Base-by-base conservation (phyloP, 2,329 filamentous ascomycete species). In the Cercospora sp. region DNA sequence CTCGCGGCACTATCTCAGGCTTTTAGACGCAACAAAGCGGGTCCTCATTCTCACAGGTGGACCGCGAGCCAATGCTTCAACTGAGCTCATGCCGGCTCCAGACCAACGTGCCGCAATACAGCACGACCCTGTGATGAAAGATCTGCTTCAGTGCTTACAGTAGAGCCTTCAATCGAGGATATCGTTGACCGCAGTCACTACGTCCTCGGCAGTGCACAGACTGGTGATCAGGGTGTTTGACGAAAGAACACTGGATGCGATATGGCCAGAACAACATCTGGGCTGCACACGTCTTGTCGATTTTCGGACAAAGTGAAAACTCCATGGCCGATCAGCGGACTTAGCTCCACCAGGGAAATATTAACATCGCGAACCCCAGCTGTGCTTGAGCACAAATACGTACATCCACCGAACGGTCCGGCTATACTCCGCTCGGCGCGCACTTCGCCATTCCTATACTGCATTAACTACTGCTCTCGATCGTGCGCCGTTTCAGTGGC, bases 351-450 rank as follows among this genome's bases (percentile, higher is more conserved):
- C 30, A 59, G 37, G 43, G 63, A 61, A 59, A 61, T 34, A 69
- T 57, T 45, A 57, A 37, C 55, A 16, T 21, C 53, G 53, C 62
- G 57, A 40, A 63, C 63, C 63, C 63, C 60, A 59, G 67, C 53
- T 63, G 67, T 69, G 67, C 63, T 61, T 57, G 57, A 60, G 55
- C 63, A 69, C 67, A 43, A 63, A 64, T 43, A 40, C 26, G 60
- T 60, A 58, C 59, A 53, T 55, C 55, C 40, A 55, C 59, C 63
- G 53, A 58, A 21, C 60, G 59, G 45, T 21, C 63, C 67, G 67
- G 58, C 34, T 60, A 66, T 66, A n/a, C 34, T 16, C 63, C 63
- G 62, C 43, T 30, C 60, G 59, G 58, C 67, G 63, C 59, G 67
- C 40, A 55, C 53, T 62, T 64, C 49, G 63, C 67, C 57, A 60